phyloP scores from a whole-genome alignment of 2,329 filamentous ascomycete species.

The Cladobotryum protrusum region DNA sequence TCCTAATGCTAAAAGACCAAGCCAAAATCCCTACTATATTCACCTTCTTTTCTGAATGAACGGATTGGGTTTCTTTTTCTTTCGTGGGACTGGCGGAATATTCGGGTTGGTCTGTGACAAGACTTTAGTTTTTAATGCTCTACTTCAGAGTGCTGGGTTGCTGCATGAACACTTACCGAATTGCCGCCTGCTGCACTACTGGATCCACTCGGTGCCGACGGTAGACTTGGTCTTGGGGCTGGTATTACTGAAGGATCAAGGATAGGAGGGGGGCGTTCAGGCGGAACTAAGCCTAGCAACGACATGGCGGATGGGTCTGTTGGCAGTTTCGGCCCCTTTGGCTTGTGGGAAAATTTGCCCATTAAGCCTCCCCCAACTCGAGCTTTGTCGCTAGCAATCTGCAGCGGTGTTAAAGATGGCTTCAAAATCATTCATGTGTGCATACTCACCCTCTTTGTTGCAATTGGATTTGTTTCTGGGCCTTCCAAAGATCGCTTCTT shows the following conservation, averaged over 20 bases:
- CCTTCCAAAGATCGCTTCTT: constrained; percentile 42
- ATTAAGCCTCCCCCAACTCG: constrained; percentile 28
- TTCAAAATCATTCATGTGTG: not conserved
- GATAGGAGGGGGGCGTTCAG: constrained; percentile 34
- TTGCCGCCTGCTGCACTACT: constrained; percentile 14
- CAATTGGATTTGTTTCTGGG: constrained; percentile 24
- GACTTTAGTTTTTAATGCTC: not conserved
- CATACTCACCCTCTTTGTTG: constrained; percentile 37
- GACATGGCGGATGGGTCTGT: constrained; percentile 48
- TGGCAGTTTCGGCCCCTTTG: constrained; percentile 25
- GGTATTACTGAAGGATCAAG: constrained; percentile 12
- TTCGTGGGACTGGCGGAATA: constrained; percentile 26
- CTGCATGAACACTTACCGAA: constrained; percentile 3
- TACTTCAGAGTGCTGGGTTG: not conserved
- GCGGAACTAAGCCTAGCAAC: constrained; percentile 42
- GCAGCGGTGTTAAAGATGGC: constrained; percentile 20
- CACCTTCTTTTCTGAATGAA: constrained; percentile 37
- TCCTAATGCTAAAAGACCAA: not conserved
- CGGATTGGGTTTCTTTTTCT: constrained; percentile 37
- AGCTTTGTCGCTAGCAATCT: constrained; percentile 26
- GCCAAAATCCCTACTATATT: not conserved
- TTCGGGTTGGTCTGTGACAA: constrained; percentile 12
- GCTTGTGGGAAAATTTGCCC: constrained; percentile 31
- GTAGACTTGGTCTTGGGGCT: constrained; percentile 11
- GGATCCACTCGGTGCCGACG: constrained; percentile 18